Percentiles rank a stretch among this genome's conserved stretches.
Evolutionary conservation across 164 flowering plant species (phyloP).

Genomic region (Tetrastigma voinierianum): DNA sequence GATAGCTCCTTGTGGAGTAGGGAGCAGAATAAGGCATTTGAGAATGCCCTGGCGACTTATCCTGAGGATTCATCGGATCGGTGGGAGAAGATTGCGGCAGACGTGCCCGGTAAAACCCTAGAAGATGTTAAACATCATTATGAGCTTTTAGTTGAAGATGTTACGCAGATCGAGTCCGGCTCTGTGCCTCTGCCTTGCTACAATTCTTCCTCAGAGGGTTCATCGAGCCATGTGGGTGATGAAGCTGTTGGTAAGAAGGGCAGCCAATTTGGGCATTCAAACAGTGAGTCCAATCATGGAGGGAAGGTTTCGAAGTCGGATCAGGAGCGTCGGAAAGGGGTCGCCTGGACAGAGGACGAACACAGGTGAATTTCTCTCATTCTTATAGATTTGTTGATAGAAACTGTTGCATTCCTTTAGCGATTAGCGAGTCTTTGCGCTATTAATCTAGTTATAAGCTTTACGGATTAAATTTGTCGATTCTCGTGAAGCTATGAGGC

Average conservation of each 20-base stretch:
- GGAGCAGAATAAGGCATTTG: slow-evolving; percentile 87
- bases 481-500: not conserved
- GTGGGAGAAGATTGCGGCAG: slow-evolving; percentile 86
- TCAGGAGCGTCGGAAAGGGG: slow-evolving; percentile 93
- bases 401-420: slow-evolving; percentile 21
- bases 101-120: slow-evolving; percentile 72
- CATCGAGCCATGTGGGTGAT: slow-evolving; percentile 47
- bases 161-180: slow-evolving; percentile 73
- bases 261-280: slow-evolving; percentile 30
- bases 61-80: slow-evolving; percentile 66
- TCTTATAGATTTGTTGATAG: not conserved
- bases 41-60: slow-evolving; percentile 68
- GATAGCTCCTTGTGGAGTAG: slow-evolving; percentile 65
- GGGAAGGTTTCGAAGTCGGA: slow-evolving; percentile 70
- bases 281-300: slow-evolving; percentile 53
- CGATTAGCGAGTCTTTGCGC: slow-evolving; percentile 18
- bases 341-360: slow-evolving; percentile 98
- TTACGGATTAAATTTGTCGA: not conserved
- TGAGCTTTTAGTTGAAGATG: slow-evolving; percentile 74
- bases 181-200: slow-evolving; percentile 65
- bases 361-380: slow-evolving; percentile 61
- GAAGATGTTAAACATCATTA: slow-evolving; percentile 79
- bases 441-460: slow-evolving; percentile 8
- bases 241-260: slow-evolving; percentile 63
- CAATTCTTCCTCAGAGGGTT: slow-evolving; percentile 54